phyloP scores from a whole-genome alignment of 1,284 basidiomycete genomes.

The Microbotryum intermedium region DNA sequence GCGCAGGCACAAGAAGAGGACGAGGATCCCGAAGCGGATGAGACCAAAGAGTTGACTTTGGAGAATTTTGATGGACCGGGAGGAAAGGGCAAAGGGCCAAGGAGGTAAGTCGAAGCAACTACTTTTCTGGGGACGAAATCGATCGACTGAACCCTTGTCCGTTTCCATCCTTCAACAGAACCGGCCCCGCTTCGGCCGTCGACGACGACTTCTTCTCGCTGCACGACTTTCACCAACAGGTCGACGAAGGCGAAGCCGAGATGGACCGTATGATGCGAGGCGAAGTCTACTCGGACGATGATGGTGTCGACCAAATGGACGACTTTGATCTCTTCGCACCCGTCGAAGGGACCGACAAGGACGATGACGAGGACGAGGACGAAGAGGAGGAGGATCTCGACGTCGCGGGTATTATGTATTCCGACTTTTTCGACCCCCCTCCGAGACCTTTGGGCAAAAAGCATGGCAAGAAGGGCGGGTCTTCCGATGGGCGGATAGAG shows the following conservation, averaged over 20 bases:
- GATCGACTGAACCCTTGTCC: neutral
- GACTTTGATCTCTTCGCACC: slow-evolving; percentile 38
- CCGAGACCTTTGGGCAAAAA: neutral
- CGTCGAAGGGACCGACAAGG: slow-evolving; percentile 2
- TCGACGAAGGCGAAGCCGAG: slow-evolving; percentile 64
- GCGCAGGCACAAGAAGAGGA: slow-evolving; percentile 34
- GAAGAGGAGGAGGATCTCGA: slow-evolving; percentile 27
- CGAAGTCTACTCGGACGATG: slow-evolving; percentile 44
- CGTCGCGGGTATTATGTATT: slow-evolving; percentile 29
- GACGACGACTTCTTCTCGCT: slow-evolving; percentile 92
- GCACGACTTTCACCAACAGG: slow-evolving; percentile 77
- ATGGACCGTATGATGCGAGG: slow-evolving; percentile 50
- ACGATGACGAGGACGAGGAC: slow-evolving; percentile 18
- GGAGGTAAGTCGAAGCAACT: neutral
- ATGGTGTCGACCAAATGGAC: slow-evolving; percentile 45
- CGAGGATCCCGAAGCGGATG: slow-evolving; percentile 20
- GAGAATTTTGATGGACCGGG: slow-evolving; percentile 27
- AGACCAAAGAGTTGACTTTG: slow-evolving; percentile 11
- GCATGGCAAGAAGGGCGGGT: no score
- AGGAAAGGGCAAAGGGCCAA: slow-evolving; percentile 1
- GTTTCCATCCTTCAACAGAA: neutral
- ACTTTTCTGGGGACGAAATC: neutral
- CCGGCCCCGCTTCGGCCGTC: slow-evolving; percentile 41
- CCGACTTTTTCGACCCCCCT: slow-evolving; percentile 34
- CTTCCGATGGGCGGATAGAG: no score